Evolutionary conservation across 306 rosid species (phyloP).

Genomic region (Senna tora): DNA sequence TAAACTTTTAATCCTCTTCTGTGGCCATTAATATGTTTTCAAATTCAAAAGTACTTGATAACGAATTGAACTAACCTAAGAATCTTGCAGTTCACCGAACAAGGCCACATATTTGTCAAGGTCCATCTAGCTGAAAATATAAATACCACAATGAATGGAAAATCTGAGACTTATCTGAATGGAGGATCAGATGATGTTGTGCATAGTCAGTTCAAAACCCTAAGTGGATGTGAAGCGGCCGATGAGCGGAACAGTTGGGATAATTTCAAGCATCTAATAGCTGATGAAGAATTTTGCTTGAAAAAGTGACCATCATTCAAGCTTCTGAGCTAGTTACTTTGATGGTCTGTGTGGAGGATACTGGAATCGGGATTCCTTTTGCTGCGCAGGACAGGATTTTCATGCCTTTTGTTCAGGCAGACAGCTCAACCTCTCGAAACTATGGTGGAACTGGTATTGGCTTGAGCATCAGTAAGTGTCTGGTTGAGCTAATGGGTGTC

Average conservation of each 20-base stretch:
- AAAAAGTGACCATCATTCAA: conserved; percentile 44
- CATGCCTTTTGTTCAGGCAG: conserved; percentile 97
- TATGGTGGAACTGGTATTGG: conserved; percentile 99
- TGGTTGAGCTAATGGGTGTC: conserved; percentile 94
- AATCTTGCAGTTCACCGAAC: conserved; percentile 87
- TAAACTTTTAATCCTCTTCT: not conserved
- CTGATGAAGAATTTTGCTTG: conserved; percentile 63
- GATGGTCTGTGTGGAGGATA: conserved; percentile 93
- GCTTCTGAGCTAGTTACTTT: conserved; percentile 67
- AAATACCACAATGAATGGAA: conserved; percentile 51
- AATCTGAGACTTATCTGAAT: conserved; percentile 51
- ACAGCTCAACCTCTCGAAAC: conserved; percentile 94
- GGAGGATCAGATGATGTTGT: conserved; percentile 63
- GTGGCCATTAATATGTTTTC: conserved; percentile 6
- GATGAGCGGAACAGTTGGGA: conserved; percentile 91
- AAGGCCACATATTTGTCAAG: conserved; percentile 90
- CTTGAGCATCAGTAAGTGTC: conserved; percentile 94
- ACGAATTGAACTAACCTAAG: conserved; percentile 34
- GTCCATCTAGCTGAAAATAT: conserved; percentile 73
- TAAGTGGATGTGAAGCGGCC: conserved; percentile 92
- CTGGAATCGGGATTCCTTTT: conserved; percentile 93
- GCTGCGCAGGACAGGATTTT: conserved; percentile 83
- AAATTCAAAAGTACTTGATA: conserved; percentile 15
- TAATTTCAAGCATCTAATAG: conserved; percentile 65
- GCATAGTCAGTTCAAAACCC: conserved; percentile 60